Base-by-base conservation (phyloP, 208 protist species). In the Crithidia acanthocephali region DNA sequence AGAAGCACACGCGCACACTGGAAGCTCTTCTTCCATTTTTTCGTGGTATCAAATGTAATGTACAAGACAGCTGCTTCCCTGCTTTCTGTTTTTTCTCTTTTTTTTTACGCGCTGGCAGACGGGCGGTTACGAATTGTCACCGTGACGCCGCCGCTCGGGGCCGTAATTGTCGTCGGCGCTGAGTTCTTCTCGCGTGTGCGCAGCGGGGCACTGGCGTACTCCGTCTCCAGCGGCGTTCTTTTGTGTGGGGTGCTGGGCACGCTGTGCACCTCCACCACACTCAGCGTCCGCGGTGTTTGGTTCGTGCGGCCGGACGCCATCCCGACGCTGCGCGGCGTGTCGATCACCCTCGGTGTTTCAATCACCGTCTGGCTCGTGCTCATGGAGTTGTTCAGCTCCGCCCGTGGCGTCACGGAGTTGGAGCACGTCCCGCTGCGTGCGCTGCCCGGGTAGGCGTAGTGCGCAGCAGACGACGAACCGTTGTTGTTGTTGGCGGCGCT, bases 261-360 rank as follows among this genome's bases (percentile, higher is more conserved):
- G 11, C 35, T 62, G 53, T 57, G 53, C 52, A 51, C 53, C 51
- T 70, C 52, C 53, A 52, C 35, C 53, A 70, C 22, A 20, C 56
- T 61, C 25, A 37, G 40, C 18, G 64, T 60, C 3, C 35, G 40
- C 20, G 33, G 50, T 9, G 27, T 59, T 28, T 69, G 50, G 18
- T 59, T 58, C n/a, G 50, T 60, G 28, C 33, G 50, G 11, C 50
- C 40, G 32, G 64, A 59, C 6, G 35, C 64, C 32, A 35, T 51
- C 22, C 33, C 63, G 5, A 59, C 63, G 25, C 51, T 68, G 63
- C 63, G 63, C 20, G 51, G 63, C 20, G 63, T 59, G 7, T 69
- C 64, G 35, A 50, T 59, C 37, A 33, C 52, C 1, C 64, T 32
- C 11, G 50, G 52, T 16, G 64, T 59, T 22, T 55, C 64, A 1